Evolutionary conservation across 805 yeast species (phyloP).

Genomic region (Jamesozyma hellenica): DNA sequence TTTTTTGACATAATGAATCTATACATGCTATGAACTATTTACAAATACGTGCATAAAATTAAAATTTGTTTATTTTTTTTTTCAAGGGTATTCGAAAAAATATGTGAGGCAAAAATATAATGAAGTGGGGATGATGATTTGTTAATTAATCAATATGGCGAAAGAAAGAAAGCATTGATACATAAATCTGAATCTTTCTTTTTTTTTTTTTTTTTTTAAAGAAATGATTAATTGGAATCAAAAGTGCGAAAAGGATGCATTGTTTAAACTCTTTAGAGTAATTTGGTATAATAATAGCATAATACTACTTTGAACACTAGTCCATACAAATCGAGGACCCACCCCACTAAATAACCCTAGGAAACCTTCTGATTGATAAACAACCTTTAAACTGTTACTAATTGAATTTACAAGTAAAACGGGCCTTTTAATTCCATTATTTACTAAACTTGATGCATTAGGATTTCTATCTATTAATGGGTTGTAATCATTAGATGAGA

Average conservation of each 20-base stretch:
- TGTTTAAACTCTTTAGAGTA: slow-evolving; percentile 41
- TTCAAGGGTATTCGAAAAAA: too few relatives aligned
- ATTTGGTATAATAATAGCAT: slow-evolving; percentile 85
- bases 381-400: slow-evolving; percentile 39
- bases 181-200: too few relatives aligned
- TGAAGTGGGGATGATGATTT: too few relatives aligned
- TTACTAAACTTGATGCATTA: slow-evolving; percentile 5
- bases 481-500: not conserved
- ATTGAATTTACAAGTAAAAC: slow-evolving; percentile 34
- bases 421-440: slow-evolving; percentile 5
- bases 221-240: too few relatives aligned
- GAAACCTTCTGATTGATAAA: slow-evolving; percentile 66
- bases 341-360: slow-evolving; percentile 84
- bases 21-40: not conserved
- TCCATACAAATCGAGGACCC: slow-evolving; percentile 95
- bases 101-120: too few relatives aligned
- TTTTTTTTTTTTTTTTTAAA: too few relatives aligned
- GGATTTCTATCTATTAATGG: not conserved
- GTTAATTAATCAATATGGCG: too few relatives aligned
- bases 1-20: not conserved
- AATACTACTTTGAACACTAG: slow-evolving; percentile 86
- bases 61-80: too few relatives aligned
- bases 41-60: not conserved
- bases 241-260: not conserved
- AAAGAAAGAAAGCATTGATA: too few relatives aligned